A percentile compares a stretch with the other conserved stretches of the same genome.
These are phyloP conservation scores for Achaetomiella virescens DNA, from an alignment of 495 filamentous ascomycete genomes.

Conservation along the genomic window DNA sequence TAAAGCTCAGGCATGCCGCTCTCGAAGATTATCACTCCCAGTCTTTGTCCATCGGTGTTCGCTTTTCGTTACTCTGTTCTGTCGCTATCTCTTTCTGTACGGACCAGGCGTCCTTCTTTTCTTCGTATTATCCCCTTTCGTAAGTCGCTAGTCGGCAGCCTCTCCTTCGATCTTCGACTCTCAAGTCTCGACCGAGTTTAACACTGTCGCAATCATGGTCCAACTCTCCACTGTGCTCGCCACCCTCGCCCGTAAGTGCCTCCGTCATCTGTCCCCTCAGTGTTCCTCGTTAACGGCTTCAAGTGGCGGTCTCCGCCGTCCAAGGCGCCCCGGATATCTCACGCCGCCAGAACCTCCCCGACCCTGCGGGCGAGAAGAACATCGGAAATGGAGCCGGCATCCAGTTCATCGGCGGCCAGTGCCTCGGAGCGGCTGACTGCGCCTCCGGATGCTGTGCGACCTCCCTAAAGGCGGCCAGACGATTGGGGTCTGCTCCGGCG, in stretches of 20 bases:
- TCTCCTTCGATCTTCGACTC: not conserved
- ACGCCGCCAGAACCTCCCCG: slow-evolving; percentile 33
- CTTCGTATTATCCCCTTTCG: not conserved
- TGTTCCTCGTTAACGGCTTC: not conserved
- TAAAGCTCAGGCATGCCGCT: not conserved
- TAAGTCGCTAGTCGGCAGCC: slow-evolving; percentile 11
- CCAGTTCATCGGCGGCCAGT: slow-evolving; percentile 43
- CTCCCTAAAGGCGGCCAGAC: slow-evolving; percentile 22
- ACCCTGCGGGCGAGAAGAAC: slow-evolving; percentile 33
- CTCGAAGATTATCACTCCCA: not conserved
- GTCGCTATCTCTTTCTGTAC: not conserved
- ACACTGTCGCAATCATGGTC: slow-evolving; percentile 18
- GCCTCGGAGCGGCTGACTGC: slow-evolving; percentile 37
- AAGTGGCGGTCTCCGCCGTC: slow-evolving; percentile 47
- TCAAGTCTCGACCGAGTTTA: not conserved
- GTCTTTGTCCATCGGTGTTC: not conserved
- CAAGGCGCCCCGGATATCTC: slow-evolving; percentile 50
- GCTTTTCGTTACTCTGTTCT: not conserved
- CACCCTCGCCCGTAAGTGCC: slow-evolving; percentile 19
- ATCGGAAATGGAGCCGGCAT: slow-evolving; percentile 32
- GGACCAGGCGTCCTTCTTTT: not conserved
- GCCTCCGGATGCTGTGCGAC: slow-evolving; percentile 35
- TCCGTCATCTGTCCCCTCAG: too few relatives aligned
- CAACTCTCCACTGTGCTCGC: slow-evolving; percentile 15
- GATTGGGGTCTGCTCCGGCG: slow-evolving; percentile 33